phyloP scores from a whole-genome alignment of 345 rosid genomes.

The Citrus maxima region DNA sequence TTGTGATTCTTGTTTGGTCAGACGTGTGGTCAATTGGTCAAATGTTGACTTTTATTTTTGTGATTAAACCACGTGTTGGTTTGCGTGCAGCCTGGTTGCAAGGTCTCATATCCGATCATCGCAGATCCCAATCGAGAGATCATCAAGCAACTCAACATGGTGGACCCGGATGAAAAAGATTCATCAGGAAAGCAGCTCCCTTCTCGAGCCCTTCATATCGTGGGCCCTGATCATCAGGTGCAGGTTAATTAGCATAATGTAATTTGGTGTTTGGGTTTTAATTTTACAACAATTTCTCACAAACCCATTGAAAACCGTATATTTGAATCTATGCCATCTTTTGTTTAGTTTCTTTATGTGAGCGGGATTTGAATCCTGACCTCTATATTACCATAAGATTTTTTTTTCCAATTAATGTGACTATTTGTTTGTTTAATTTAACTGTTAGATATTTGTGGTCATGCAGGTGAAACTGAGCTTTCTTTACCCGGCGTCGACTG shows the following conservation, averaged over 20 bases:
- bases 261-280: neutral
- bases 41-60: neutral
- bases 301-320: too few species aligned
- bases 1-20: neutral
- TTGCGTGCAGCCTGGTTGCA: conserved; percentile 37
- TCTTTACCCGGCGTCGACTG: conserved; percentile 67
- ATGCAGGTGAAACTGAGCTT: conserved; percentile 69
- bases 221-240: conserved; percentile 66
- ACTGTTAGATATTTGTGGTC: neutral
- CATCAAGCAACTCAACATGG: conserved; percentile 70
- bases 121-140: conserved; percentile 65
- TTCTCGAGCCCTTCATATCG: conserved; percentile 72
- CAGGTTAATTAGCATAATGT: too few species aligned
- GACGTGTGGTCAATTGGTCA: neutral
- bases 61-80: neutral
- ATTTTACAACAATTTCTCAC: neutral
- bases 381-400: too few species aligned
- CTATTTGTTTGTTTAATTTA: too few species aligned
- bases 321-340: too few species aligned
- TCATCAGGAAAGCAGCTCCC: conserved; percentile 36
- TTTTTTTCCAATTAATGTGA: neutral
- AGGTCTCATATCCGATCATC: conserved; percentile 65
- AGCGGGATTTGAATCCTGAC: too few species aligned
- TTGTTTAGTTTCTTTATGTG: too few species aligned
- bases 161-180: conserved; percentile 66